These are phyloP conservation scores for Aphanocladium album DNA, from an alignment of 2,329 filamentous ascomycete genomes.

Conservation along the genomic window DNA sequence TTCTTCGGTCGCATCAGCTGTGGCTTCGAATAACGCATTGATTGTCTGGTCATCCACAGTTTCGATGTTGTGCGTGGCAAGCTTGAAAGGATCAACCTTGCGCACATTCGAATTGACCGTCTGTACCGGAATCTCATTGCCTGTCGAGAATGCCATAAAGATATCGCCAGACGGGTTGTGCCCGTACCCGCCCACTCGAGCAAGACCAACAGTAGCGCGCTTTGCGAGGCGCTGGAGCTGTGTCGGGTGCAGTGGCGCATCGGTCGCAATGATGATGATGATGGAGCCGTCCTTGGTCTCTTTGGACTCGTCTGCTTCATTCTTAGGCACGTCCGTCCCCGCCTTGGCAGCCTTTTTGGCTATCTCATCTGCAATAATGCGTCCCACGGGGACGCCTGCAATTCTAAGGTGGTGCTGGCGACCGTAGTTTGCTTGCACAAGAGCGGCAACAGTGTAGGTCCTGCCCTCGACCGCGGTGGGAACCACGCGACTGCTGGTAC, in stretches of 20 bases:
- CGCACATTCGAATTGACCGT: constrained; percentile 25
- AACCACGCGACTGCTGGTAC: constrained; percentile 49
- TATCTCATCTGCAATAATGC: constrained; percentile 43
- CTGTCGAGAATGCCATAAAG: constrained; percentile 60
- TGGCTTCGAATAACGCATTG: constrained; percentile 54
- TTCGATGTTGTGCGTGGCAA: constrained; percentile 32
- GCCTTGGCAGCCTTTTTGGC: not conserved
- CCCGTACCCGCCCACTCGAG: constrained; percentile 53
- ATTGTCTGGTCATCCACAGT: constrained; percentile 53
- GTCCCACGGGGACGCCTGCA: constrained; percentile 54
- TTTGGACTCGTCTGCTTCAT: constrained; percentile 26
- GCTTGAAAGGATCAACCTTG: constrained; percentile 37
- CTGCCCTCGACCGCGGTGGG: constrained; percentile 12
- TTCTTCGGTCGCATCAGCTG: constrained; percentile 56
- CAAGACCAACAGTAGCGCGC: constrained; percentile 54
- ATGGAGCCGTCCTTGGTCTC: constrained; percentile 57
- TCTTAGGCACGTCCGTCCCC: not conserved
- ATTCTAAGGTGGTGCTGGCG: constrained; percentile 50
- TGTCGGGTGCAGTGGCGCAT: constrained; percentile 53
- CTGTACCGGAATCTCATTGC: constrained; percentile 40
- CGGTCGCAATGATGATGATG: constrained; percentile 55
- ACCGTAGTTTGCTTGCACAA: constrained; percentile 62
- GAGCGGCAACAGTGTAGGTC: constrained; percentile 51
- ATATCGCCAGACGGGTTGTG: constrained; percentile 58
- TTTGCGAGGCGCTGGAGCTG: constrained; percentile 54